Evolutionary conservation across 441 rosid genomes (phyloP).

Genomic region (Manihot esculenta): DNA sequence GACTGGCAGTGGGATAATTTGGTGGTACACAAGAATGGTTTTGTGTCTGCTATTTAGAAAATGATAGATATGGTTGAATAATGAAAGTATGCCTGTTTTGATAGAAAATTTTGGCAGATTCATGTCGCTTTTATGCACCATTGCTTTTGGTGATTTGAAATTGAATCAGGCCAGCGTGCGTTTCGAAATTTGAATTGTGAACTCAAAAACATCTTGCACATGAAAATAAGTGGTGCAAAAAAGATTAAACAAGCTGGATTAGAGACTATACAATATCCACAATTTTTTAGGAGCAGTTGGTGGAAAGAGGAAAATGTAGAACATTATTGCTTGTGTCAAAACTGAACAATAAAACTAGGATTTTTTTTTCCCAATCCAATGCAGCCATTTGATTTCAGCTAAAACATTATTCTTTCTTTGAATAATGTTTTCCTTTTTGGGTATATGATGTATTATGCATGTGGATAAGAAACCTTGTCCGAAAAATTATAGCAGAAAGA

Average conservation of each 20-base stretch:
- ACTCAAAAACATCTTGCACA: not conserved
- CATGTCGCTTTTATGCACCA: not conserved
- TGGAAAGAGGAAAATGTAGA: not conserved
- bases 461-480: not conserved
- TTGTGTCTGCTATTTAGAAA: not conserved
- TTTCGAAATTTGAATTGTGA: not conserved
- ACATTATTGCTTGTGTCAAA: not conserved
- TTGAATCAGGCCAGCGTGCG: not conserved
- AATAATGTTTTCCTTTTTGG: not conserved
- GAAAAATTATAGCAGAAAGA: not conserved
- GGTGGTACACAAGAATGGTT: not conserved
- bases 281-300: too few species aligned
- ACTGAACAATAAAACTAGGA: not conserved
- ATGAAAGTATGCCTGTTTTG: slow-evolving; percentile 3
- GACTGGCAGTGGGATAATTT: not conserved
- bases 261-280: not conserved
- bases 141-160: not conserved
- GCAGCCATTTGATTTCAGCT: not conserved
- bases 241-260: not conserved
- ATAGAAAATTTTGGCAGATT: not conserved
- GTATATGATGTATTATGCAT: not conserved
- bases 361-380: not conserved
- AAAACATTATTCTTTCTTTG: not conserved
- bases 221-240: not conserved
- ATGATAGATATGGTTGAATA: not conserved